Evolutionary conservation across 495 filamentous ascomycete species (phyloP), one percentile per base, ranked within the genome.

Genomic region (Aspergillus haitiensis): DNA sequence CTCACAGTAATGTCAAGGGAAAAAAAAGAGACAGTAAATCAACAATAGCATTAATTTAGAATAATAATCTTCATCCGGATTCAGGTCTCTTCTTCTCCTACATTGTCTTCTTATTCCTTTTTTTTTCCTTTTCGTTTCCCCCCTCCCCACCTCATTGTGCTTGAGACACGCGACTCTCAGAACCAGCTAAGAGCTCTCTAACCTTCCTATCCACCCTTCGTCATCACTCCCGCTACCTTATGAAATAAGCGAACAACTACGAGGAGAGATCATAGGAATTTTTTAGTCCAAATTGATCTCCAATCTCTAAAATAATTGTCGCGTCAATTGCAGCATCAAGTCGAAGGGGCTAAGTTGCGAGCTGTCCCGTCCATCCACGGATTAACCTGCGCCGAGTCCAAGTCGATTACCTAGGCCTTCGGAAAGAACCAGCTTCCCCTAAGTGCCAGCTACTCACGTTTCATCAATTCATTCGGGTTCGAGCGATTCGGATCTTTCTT

Each of bases 321-420:
- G 56, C 44, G 33, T 42, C 31, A 35, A 40, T 18, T 51, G 45
- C 15, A 12, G 34, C 21, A 34, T 31, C 18, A 46, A 7, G 18
- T 34, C 33, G 15, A 54, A 35, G 52, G 39, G 34, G 47, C 52
- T 39, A 51, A 50, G 18, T 48, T 40, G 56, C 57, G 37, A 15
- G 39, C 40, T 44, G 21, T 45, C 47, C 44, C 64, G 40, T 12
- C 49, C 47, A 11, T 45, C 58, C 56, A 44, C 63, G 66, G 66
- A 68, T 65, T 68, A 68, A 68, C 66, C 60, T 68, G 65, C 63
- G 58, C 66, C 66, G 60, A 64, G 37, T 58, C 53, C 66, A 58
- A 64, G 37, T 58, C 53, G 36, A 57, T 60, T 64, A 37, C 49
- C 40, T 54, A 58, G 61, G 45, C 59, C 58, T 59, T 62, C 60